Base-by-base conservation (phyloP, 768 basidiomycete species). In the Sporobolomyces pararoseus region DNA sequence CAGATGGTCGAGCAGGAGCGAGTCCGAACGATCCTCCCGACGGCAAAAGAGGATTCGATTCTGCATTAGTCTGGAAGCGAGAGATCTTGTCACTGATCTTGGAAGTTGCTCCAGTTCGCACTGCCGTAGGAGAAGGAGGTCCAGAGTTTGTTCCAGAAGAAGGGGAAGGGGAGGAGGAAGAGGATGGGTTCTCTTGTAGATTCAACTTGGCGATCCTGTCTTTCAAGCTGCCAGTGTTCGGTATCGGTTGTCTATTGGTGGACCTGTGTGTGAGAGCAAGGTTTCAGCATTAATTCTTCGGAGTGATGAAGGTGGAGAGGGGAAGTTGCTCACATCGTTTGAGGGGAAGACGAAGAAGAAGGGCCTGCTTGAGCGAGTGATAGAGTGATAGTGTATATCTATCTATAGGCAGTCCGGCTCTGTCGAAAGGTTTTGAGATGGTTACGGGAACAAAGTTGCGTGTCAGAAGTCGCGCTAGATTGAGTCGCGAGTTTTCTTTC, bases 161-260 rank as follows among this genome's bases (percentile, higher is more conserved):
- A 23, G 69, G 37, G n/a, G 53, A 19, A 2, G 16, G 1, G n/a
- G 61, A 12, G 3, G 59, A 3, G 27, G 34, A n/a, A 12, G 31
- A 14, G 19, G 55, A 17, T 3, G 46, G 35, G 27, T 21, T n/a
- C 10, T 47, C 47, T 17, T 42, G 39, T 10, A 68, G 66, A 29
- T 65, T 68, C 17, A 70, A 58, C 25, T 59, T 58, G 5, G 63
- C 66, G 42, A 72, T 57, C 13, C 71, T 51, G 53, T 72, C 66
- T 31, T 19, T 6, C 9, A 72, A 52, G 7, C 34, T 42, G 29
- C 39, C 42, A 12, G 44, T 59, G 2, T 19, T 23, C 5, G 63
- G 34, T 2, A 55, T 53, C 39, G 17, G 39, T 19, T 23, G n/a
- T 19, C 58, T 58, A 1, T 44, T 35, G 0, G 68, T 31, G 12